These are phyloP conservation scores for Biscogniauxia marginata DNA, from an alignment of 2,329 filamentous ascomycete genomes.

Conservation along the genomic window DNA sequence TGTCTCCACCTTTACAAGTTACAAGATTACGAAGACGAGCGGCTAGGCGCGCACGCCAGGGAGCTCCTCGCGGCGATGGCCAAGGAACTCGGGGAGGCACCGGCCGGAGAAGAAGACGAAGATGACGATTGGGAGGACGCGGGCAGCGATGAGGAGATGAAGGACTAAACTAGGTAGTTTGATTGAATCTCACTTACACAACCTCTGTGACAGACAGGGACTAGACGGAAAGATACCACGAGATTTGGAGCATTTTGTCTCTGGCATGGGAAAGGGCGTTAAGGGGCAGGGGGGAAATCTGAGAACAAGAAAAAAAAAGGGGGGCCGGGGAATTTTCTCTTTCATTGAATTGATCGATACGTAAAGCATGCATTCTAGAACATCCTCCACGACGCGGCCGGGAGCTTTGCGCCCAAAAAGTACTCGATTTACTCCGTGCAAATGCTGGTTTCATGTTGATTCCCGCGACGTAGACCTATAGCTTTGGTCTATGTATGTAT, in stretches of 20 bases:
- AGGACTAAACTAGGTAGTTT: constrained; percentile 28
- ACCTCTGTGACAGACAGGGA: neutral
- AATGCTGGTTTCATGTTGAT: constrained; percentile 18
- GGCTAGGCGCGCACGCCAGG: constrained; percentile 70
- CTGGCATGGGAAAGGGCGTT: neutral
- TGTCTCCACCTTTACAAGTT: constrained; percentile 75
- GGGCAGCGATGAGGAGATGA: constrained; percentile 60
- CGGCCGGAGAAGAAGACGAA: constrained; percentile 54
- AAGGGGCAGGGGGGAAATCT: neutral
- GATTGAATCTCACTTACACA: neutral
- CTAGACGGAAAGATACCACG: neutral
- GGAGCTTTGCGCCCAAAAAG: constrained; percentile 3
- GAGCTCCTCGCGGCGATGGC: constrained; percentile 67
- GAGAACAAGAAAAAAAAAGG: constrained; percentile 1
- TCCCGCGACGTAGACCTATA: neutral
- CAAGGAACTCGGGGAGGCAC: constrained; percentile 61
- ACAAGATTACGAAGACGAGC: constrained; percentile 83
- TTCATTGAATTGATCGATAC: neutral
- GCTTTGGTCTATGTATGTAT: too few species aligned
- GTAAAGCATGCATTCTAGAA: neutral
- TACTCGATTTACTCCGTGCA: constrained; percentile 25
- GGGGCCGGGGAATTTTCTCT: neutral
- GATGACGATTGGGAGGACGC: constrained; percentile 49
- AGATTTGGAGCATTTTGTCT: too few species aligned
- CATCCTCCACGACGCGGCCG: neutral